Base-by-base conservation (phyloP, 23 red algal genomes). In the Chondrus crispus region DNA sequence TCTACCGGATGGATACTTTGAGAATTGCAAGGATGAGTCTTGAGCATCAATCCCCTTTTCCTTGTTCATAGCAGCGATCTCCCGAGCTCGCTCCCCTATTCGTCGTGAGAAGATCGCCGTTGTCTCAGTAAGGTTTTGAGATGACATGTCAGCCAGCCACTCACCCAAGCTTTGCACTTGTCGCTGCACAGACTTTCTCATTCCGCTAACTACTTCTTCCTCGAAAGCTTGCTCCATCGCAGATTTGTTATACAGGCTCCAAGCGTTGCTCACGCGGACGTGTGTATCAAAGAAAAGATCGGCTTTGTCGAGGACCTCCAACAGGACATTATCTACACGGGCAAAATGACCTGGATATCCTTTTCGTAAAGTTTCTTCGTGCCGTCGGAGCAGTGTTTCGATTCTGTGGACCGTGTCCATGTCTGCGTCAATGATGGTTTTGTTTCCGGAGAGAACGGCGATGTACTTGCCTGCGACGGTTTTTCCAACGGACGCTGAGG, bases 251-350 rank as follows among this genome's bases (percentile, higher is more conserved):
- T 10, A 42, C 51, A 85, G 81, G 49, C 36, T 58, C 46, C 46
- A 40, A 24, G 58, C 30, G 33, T 85, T 85, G 3, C 12, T 33
- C 14, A 85, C 26, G 38, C 26, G 24, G 28, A 85, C 47, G 52
- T 85, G 81, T 22, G 81, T 4, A 40, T 58, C 50, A 42, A 85
- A 85, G 43, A 85, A 85, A 1, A 43, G 5, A 38, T 85, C 81
- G 35, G 81, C 51, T 24, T 54, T 48, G 46, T 58, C 43, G 3
- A 85, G 81, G n/a, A 60, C 16, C 26, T 64, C 52, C 2, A 85
- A 33, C 50, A 85, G 52, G 26, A 85, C 52, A 60, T 85, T 85
- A 40, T 85, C 81, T 8, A 60, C 81, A n/a, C 49, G 49, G 26
- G 51, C 44, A 5, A 85, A 58, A 37, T 85, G 81, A 33, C 30